Evolutionary conservation across 306 rosid genomes (phyloP).

Genomic region (Gastrolobium villosum): DNA sequence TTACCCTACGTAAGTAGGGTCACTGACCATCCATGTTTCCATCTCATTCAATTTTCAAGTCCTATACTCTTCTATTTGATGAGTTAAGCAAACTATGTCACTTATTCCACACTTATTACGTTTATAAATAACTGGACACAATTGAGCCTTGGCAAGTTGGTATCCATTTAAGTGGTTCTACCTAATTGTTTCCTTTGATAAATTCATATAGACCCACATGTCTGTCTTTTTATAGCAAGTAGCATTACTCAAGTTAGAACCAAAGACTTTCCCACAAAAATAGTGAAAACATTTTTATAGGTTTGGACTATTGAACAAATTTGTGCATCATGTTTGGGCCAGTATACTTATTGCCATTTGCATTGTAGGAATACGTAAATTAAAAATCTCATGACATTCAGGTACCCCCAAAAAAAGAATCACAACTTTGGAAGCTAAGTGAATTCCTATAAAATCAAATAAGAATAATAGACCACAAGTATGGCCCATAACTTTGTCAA

Average conservation of each 20-base stretch:
- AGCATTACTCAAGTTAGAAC: neutral
- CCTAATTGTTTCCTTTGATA: neutral
- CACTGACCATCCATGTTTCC: neutral
- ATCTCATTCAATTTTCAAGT: constrained; percentile 8
- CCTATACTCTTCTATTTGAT: neutral
- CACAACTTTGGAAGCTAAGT: too few relatives aligned
- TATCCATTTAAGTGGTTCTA: neutral
- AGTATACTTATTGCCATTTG: too few relatives aligned
- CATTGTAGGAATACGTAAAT: too few relatives aligned
- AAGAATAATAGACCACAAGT: neutral
- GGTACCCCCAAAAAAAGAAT: too few relatives aligned
- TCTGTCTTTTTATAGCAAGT: neutral
- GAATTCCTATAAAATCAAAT: too few relatives aligned
- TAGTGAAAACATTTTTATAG: too few relatives aligned
- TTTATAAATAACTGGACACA: neutral
- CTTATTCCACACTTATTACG: neutral
- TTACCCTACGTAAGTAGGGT: neutral
- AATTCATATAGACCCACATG: neutral
- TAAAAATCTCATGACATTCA: too few relatives aligned
- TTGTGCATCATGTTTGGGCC: too few relatives aligned
- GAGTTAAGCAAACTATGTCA: neutral
- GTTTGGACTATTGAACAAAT: too few relatives aligned
- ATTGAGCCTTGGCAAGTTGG: neutral
- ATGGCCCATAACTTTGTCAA: neutral
- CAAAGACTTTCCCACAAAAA: too few relatives aligned